Base-by-base conservation (phyloP, 2,329 filamentous ascomycete genomes). In the Colletotrichum somersetense region DNA sequence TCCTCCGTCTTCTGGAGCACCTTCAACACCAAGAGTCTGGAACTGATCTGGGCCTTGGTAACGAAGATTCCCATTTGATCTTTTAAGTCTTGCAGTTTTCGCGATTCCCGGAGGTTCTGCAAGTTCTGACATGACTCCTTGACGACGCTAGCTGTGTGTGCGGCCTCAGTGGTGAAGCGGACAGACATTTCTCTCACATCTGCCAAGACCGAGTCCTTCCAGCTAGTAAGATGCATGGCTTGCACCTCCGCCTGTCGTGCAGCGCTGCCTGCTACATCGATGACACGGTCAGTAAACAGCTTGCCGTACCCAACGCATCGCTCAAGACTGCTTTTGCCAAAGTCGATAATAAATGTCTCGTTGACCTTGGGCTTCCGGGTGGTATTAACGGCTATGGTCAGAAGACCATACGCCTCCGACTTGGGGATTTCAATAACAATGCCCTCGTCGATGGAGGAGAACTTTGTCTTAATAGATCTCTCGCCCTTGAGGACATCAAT, bases 311-410 rank as follows among this genome's bases (percentile, higher is more conserved):
- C 85, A 7, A 86, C 74, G 18, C 82, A 83, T 50, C 84, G 83
- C 16, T 81, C 81, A 53, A 88, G 78, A 20, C 83, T 79, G 30
- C 84, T 81, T 77, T 81, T 85, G 58, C 89, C 88, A 78, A 92
- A 90, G 77, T 91, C 86, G 40, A 92, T 80, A 50, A 86, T 85
- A 77, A 91, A 89, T 0, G 86, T 87, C 80, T 91, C 89, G 76
- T 88, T 88, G 74, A 91, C 84, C 78, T 85, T 88, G 33, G 90
- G 90, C 73, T 87, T 88, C 67, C 85, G 88, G 18, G 84, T 88
- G 1, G 89, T 89, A 66, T 86, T 83, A 46, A 92, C 84, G 2
- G 87, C 86, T 56, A 92, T 83, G 65, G 88, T 88, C 62, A 92
- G 79, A 48, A 88, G 78, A 42, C 90, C 90, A 72, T 89, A 81